Percentiles rank a stretch among this genome's conserved stretches.
phyloP scores from a whole-genome alignment of 2,329 filamentous ascomycete genomes.

The Fusarium chuoi region DNA sequence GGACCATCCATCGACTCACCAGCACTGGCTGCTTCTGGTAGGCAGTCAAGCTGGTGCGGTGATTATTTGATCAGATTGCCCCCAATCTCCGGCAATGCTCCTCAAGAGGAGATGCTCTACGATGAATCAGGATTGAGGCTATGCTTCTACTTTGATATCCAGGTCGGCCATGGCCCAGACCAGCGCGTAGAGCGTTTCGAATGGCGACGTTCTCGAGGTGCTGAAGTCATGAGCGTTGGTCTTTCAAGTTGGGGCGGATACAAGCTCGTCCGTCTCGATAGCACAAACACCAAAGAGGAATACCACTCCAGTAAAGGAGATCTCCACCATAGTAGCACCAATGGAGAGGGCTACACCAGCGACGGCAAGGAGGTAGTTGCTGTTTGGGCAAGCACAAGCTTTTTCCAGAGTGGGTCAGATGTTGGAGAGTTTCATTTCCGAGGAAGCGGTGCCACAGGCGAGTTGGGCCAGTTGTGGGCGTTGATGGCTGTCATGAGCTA shows the following conservation, averaged over 20 bases:
- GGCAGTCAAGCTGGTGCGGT: neutral
- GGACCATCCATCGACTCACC: slow-evolving; percentile 14
- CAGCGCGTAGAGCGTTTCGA: slow-evolving; percentile 33
- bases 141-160: slow-evolving; percentile 35
- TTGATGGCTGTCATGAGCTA: slow-evolving; percentile 44
- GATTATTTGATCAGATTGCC: slow-evolving; percentile 35
- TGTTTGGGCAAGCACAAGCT: slow-evolving; percentile 33
- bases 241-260: slow-evolving; percentile 31
- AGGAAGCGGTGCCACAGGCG: slow-evolving; percentile 42
- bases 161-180: slow-evolving; percentile 25
- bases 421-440: slow-evolving; percentile 42
- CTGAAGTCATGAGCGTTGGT: slow-evolving; percentile 35
- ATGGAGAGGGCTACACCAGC: slow-evolving; percentile 27
- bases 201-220: slow-evolving; percentile 37
- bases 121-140: too few species aligned
- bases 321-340: slow-evolving; percentile 1
- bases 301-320: slow-evolving; percentile 14
- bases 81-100: neutral
- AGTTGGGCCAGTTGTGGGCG: slow-evolving; percentile 39
- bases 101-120: slow-evolving; percentile 6
- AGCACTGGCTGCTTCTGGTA: slow-evolving; percentile 13
- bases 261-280: slow-evolving; percentile 41
- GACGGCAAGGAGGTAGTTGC: slow-evolving; percentile 42
- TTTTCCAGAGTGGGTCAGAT: slow-evolving; percentile 19
- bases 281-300: slow-evolving; percentile 6